Percentiles rank a stretch among this genome's conserved stretches.
These are phyloP conservation scores for Phlyctochytrium arcticum DNA, from an alignment of 192 early-diverging fungal species.

Conservation along the genomic window DNA sequence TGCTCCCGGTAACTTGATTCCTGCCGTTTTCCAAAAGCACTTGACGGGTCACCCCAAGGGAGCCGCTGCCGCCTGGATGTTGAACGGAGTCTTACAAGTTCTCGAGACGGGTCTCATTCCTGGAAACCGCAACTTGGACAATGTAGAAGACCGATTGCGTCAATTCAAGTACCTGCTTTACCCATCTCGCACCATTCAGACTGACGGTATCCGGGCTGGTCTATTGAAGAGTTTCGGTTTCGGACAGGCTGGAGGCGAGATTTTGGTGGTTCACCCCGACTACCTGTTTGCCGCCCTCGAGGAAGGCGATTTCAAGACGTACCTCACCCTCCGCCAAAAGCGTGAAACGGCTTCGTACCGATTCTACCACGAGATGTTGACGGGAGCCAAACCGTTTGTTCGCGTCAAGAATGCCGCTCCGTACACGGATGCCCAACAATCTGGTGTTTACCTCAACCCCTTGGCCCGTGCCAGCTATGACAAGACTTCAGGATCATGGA, in stretches of 20 bases:
- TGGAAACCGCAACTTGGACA: conserved; percentile 90
- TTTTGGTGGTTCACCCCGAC: conserved; percentile 83
- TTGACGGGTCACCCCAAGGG: conserved; percentile 97
- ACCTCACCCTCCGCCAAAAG: conserved; percentile 60
- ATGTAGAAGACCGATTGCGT: conserved; percentile 69
- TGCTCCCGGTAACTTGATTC: conserved; percentile 71
- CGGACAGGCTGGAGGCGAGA: conserved; percentile 90
- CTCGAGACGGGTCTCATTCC: conserved; percentile 83
- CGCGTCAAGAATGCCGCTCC: conserved; percentile 83
- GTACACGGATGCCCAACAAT: conserved; percentile 77
- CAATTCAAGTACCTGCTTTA: conserved; percentile 79
- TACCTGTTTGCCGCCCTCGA: conserved; percentile 74
- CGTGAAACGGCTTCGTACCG: conserved; percentile 81
- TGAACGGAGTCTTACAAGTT: conserved; percentile 85
- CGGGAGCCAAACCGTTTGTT: conserved; percentile 75
- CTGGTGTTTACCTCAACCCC: conserved; percentile 83
- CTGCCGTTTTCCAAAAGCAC: conserved; percentile 86
- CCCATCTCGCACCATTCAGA: conserved; percentile 80
- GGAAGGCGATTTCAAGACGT: conserved; percentile 64
- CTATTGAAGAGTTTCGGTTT: conserved; percentile 93
- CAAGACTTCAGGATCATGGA: conserved; percentile 63
- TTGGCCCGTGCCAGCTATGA: conserved; percentile 77
- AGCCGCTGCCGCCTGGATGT: conserved; percentile 95
- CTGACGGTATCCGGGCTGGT: conserved; percentile 85
- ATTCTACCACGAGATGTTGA: conserved; percentile 85